Conservation (phyloP, 345 rosid species). For the Eucalyptus rudis region DNA sequence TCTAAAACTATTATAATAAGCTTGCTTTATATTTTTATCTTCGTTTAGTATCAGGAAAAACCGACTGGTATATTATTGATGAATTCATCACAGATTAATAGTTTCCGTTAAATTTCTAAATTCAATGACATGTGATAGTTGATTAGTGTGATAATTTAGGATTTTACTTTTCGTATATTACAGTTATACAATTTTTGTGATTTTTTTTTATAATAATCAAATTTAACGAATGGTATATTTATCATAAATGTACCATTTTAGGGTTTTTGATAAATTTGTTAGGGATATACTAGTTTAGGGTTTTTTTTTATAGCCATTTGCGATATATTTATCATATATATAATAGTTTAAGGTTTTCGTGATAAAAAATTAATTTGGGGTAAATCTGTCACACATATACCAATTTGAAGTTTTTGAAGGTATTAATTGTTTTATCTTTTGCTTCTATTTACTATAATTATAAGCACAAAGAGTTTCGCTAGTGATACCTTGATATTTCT, state of each 20-base stretch:
- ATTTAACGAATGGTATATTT: too few species aligned
- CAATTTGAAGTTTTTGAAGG: accelerated
- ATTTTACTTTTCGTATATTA: too few species aligned
- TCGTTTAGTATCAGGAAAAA: too few species aligned
- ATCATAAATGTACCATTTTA: accelerated
- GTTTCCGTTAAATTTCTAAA: too few species aligned
- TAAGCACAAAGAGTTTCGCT: neutral
- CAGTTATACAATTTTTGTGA: accelerated
- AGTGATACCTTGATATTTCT: neutral
- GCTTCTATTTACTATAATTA: neutral
- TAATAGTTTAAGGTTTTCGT: too few species aligned
- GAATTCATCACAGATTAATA: too few species aligned
- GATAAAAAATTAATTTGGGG: accelerated
- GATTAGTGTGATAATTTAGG: accelerated
- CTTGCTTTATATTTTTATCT: neutral
- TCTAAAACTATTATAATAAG: too few species aligned
- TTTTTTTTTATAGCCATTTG: too few species aligned
- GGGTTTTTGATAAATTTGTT: too few species aligned
- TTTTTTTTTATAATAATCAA: too few species aligned
- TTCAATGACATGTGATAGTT: too few species aligned
- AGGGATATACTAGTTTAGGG: accelerated
- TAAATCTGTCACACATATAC: accelerated
- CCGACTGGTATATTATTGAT: accelerated
- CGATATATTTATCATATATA: too few species aligned
- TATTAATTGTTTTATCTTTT: neutral